Evolutionary conservation across 306 rosid species (phyloP).

Genomic region (Malus orientalis): DNA sequence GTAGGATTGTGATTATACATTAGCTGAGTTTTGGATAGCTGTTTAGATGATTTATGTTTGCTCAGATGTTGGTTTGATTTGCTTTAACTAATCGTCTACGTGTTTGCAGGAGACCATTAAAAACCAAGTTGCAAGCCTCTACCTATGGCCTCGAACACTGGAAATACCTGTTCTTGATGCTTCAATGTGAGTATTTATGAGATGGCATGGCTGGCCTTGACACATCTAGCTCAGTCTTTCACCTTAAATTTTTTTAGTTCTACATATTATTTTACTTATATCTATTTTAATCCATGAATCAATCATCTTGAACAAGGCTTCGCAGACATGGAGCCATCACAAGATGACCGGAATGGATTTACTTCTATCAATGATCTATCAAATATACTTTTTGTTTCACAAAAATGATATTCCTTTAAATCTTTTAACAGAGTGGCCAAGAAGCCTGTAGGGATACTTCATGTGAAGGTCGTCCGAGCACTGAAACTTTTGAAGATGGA

Average conservation of each 20-base stretch:
- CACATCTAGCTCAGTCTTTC: neutral
- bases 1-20: neutral
- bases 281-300: neutral
- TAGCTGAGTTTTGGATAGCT: conserved; percentile 2
- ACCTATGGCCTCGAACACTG: conserved; percentile 81
- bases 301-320: neutral
- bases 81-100: conserved; percentile 10
- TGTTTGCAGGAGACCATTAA: conserved; percentile 59
- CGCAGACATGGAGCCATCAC: neutral
- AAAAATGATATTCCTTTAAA: neutral
- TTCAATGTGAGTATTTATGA: conserved; percentile 52
- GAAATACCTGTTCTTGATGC: conserved; percentile 72
- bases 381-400: neutral
- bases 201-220: neutral
- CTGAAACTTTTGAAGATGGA: conserved; percentile 75
- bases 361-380: neutral
- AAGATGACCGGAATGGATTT: neutral
- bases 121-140: conserved; percentile 66
- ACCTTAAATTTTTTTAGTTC: neutral
- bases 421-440: conserved; percentile 42
- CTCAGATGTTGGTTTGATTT: neutral
- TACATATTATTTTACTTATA: neutral
- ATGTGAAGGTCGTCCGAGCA: conserved; percentile 82
- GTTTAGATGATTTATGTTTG: neutral
- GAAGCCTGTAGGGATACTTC: conserved; percentile 93